Base-by-base conservation (phyloP, 441 rosid species). In the Isatis lusitanica region DNA sequence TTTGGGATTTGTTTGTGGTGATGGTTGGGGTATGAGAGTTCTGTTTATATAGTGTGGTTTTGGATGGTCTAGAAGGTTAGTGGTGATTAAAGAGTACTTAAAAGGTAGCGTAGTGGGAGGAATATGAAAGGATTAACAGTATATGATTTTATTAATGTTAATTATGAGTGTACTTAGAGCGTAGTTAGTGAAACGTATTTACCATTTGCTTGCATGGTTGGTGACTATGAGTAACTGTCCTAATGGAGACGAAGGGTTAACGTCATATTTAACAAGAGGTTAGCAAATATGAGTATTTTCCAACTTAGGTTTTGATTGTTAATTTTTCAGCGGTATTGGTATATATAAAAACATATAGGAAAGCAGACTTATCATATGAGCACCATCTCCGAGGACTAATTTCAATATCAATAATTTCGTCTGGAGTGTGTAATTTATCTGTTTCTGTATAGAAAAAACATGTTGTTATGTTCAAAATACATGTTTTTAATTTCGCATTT, bases 91-190 rank as follows among this genome's bases (percentile, higher is more conserved):
- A 35, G 51, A 56, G 66, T 70, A 36, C 21, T 11, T 56, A 21
- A 56, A 35, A 52, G 64, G 39, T 33, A 7, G n/a, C 28, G 33
- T 42, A 73, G 70, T 63, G 44, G 52, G 38, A 65, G 42, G 59
- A 65, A 73, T 35, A 59, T 12, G 77, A 63, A 73, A 63, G 64
- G 57, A 59, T 56, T 26, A 4, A 46, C 51, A 18, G 10, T 64
- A 26, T 15, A 43, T 52, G 36, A 47, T 63, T 53, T 52, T 13
- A 13, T 42, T 62, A 9, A 35, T 69, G 36, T 46, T 35, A 40
- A 43, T 61, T 21, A 60, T 61, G 42, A 55, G 39, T 8, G 5
- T 48, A 60, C 40, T 38, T 26, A 26, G 38, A 36, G 30, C 40
- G 48, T 30, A 26, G 40, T 46, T 40, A 47, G 60, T 48, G 31